phyloP scores from a whole-genome alignment of 2,329 filamentous ascomycete genomes.

The Pezicula rhizophila region DNA sequence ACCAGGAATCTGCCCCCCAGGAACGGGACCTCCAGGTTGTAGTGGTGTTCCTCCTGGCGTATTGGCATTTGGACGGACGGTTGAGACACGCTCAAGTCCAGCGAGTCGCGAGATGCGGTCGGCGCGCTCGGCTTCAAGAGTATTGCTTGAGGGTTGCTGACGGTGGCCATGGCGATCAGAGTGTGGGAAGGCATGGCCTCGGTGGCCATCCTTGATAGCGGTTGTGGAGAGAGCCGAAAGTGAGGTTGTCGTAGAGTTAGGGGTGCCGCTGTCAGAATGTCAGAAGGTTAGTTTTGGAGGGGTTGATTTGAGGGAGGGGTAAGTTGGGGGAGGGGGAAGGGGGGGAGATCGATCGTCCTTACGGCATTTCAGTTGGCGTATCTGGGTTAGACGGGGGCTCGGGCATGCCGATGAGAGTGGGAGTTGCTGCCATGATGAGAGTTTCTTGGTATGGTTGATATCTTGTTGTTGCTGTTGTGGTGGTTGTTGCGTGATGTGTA shows the following conservation, averaged over 20 bases:
- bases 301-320: constrained; percentile 13
- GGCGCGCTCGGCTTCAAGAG: constrained; percentile 83
- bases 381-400: constrained; percentile 76
- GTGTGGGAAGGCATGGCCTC: constrained; percentile 65
- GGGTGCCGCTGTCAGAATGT: constrained; percentile 69
- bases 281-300: constrained; percentile 13
- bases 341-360: constrained; percentile 37
- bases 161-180: constrained; percentile 50
- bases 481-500: not conserved
- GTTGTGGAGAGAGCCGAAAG: constrained; percentile 88
- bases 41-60: constrained; percentile 27
- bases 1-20: constrained; percentile 42
- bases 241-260: constrained; percentile 86
- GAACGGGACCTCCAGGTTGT: constrained; percentile 5
- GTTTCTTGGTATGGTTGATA: constrained; percentile 4
- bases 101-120: constrained; percentile 93
- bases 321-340: constrained; percentile 9
- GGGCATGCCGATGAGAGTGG: constrained; percentile 75
- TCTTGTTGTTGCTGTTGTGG: too few relatives aligned
- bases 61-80: constrained; percentile 47
- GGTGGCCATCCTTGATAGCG: constrained; percentile 93
- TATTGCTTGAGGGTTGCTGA: constrained; percentile 58
- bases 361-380: constrained; percentile 88
- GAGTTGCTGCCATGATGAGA: constrained; percentile 15
- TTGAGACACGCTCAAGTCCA: constrained; percentile 81